phyloP scores from a whole-genome alignment of 225 moss, liverwort and hornwort genomes.

The Polytrichum formosum region DNA sequence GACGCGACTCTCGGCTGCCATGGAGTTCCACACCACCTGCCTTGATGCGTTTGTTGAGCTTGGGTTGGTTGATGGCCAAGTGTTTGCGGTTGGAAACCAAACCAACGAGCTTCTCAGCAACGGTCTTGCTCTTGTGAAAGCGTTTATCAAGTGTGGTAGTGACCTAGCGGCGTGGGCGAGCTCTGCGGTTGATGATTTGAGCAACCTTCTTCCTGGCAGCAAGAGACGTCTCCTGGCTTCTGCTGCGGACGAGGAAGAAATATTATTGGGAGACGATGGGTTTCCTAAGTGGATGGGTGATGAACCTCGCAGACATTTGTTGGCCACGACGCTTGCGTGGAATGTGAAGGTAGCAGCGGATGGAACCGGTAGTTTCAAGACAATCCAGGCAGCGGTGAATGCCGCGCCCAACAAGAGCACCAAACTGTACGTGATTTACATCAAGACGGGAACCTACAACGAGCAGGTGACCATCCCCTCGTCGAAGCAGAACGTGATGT shows the following conservation, averaged over 20 bases:
- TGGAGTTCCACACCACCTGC: slow-evolving; percentile 12
- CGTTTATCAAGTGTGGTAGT: slow-evolving; percentile 19
- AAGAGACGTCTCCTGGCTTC: slow-evolving; percentile 16
- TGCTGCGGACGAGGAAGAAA: neutral
- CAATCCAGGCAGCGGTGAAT: slow-evolving; percentile 30
- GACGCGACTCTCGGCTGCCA: neutral
- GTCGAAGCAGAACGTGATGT: slow-evolving; percentile 21
- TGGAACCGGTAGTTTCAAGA: slow-evolving; percentile 24
- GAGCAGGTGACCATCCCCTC: slow-evolving; percentile 33
- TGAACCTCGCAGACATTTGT: slow-evolving; percentile 34
- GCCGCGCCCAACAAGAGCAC: slow-evolving; percentile 19
- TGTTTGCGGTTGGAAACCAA: neutral
- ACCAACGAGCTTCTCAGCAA: slow-evolving; percentile 43
- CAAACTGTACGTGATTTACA: slow-evolving; percentile 25
- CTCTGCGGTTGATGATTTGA: neutral
- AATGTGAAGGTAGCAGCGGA: slow-evolving; percentile 34
- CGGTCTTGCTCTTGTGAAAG: slow-evolving; percentile 35
- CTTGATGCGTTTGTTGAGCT: slow-evolving; percentile 5
- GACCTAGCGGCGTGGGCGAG: slow-evolving; percentile 20
- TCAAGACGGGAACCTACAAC: slow-evolving; percentile 28
- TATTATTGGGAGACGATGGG: slow-evolving; percentile 10
- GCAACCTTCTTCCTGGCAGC: slow-evolving; percentile 12
- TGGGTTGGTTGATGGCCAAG: neutral
- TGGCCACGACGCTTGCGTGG: slow-evolving; percentile 10
- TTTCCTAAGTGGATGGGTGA: slow-evolving; percentile 36